Conservation (phyloP, 1,284 basidiomycete genomes). For the Neolentinus lepideus region DNA sequence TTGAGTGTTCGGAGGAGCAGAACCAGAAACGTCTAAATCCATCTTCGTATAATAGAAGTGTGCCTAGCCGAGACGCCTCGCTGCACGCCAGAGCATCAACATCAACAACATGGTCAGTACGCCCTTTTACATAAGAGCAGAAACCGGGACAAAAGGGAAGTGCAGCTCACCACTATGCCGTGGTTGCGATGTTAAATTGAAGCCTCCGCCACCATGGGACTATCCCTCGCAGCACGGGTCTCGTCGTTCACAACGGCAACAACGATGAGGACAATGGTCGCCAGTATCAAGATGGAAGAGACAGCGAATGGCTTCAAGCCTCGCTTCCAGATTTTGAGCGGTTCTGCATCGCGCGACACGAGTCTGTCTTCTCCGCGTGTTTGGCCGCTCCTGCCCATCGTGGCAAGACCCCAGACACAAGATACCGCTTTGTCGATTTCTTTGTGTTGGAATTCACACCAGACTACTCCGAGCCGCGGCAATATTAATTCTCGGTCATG, state of each 20-base stretch:
- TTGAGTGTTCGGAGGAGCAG: neutral
- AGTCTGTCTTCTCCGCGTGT: neutral
- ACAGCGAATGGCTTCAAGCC: neutral
- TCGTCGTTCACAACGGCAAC: neutral
- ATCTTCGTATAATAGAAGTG: neutral
- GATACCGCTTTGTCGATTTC: too few species aligned
- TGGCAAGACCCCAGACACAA: neutral
- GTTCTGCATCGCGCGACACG: constrained; percentile 3
- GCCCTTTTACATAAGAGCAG: neutral
- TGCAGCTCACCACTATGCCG: neutral
- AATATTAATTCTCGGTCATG: too few species aligned
- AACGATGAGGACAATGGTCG: neutral
- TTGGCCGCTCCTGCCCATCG: neutral
- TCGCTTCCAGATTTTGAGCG: neutral
- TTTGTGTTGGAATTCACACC: too few species aligned
- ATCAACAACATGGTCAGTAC: neutral
- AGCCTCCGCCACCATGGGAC: neutral
- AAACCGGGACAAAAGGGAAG: constrained; percentile 1
- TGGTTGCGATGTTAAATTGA: neutral
- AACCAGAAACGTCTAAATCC: neutral
- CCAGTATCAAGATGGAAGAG: neutral
- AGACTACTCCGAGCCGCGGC: too few species aligned
- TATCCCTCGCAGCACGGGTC: neutral
- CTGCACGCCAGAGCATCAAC: neutral
- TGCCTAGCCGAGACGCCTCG: neutral